A percentile compares a stretch with the other conserved stretches of the same genome.
Conservation (phyloP, 257 asterid genomes). For the Anisodus tanguticus region DNA sequence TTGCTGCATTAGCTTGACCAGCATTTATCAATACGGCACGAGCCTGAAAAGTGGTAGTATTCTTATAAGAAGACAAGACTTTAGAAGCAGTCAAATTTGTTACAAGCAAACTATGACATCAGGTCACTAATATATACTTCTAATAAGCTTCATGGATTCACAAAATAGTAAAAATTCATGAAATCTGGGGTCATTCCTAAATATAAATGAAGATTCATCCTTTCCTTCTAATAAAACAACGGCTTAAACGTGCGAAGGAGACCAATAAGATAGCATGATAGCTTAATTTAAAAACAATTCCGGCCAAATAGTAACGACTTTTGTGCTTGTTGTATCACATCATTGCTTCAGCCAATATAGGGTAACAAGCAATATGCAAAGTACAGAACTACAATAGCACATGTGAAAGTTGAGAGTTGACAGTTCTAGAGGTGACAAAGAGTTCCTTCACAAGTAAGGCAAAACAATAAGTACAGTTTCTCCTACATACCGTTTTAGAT, state of each 20-base stretch:
- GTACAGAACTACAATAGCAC: not conserved
- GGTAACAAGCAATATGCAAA: not conserved
- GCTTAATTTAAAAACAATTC: not conserved
- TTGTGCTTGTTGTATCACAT: not conserved
- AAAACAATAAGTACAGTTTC: not conserved
- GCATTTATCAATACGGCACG: constrained; percentile 97
- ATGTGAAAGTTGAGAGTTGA: not conserved
- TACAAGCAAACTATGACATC: not conserved
- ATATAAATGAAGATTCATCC: not conserved
- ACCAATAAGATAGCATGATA: not conserved
- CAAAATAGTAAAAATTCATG: constrained; percentile 10
- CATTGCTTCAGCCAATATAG: not conserved
- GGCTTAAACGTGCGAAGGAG: not conserved
- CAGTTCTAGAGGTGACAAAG: not conserved
- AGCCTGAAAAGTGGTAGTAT: constrained; percentile 59
- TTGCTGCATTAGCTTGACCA: constrained; percentile 99
- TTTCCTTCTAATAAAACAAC: not conserved
- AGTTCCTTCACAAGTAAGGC: not conserved
- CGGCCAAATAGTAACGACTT: not conserved
- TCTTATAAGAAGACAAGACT: constrained; percentile 29
- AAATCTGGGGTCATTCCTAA: not conserved
- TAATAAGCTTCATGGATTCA: constrained; percentile 6
- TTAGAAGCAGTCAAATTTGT: not conserved
- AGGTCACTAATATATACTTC: constrained; percentile 11
- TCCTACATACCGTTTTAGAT: constrained; percentile 69